Base-by-base conservation (phyloP, 129 eudicot genomes). In the Erigeron canadensis region DNA sequence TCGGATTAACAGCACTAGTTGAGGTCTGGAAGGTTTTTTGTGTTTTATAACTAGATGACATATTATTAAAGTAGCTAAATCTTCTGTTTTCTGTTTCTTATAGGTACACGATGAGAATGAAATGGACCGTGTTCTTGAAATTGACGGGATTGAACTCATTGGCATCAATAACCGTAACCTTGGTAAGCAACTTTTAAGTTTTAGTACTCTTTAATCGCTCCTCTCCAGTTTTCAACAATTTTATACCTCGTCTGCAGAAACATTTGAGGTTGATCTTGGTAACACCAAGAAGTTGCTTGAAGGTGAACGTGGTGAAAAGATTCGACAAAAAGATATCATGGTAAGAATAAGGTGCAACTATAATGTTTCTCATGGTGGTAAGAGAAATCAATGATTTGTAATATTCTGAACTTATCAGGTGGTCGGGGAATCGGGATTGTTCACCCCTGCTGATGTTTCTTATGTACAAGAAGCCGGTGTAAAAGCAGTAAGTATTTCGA, bases 361-460 rank as follows among this genome's bases (percentile, higher is more conserved):
- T 66, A 54, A 56, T 58, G 37, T 62, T 67, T 62, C 40, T 43
- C 18, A 28, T 22, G 45, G 65, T 58, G 66, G 66, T 34, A 5
- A 43, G 9, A 60, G 10, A 13, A 22, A 5, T 59, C 6, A 2
- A 22, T 53, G 15, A 22, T 16, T 60, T 67, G 9, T 57, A 22
- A 69, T 67, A 9, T 55, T 64, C 50, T 56, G 48, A 80, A 82
- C 63, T 75, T 43, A 59, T 55, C 63, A 94, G 98, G 93, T 94
- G 79, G 96, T 94, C 55, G 97, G 98, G n/a, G 96, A 89, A 77
- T 94, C 98, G n/a, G 98, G 93, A 70, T 82, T 94, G 23, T 90
- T 89, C 77, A 94, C 97, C 75, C 98, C 98, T 23, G 91, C 73
- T 77, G 98, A 94, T 67, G 84, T 94, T 66, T 89, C 89, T n/a